Percentiles rank a stretch among this genome's conserved stretches.
These are phyloP conservation scores for Gastrolobium bilobum DNA, from an alignment of 306 rosid species.

Conservation along the genomic window DNA sequence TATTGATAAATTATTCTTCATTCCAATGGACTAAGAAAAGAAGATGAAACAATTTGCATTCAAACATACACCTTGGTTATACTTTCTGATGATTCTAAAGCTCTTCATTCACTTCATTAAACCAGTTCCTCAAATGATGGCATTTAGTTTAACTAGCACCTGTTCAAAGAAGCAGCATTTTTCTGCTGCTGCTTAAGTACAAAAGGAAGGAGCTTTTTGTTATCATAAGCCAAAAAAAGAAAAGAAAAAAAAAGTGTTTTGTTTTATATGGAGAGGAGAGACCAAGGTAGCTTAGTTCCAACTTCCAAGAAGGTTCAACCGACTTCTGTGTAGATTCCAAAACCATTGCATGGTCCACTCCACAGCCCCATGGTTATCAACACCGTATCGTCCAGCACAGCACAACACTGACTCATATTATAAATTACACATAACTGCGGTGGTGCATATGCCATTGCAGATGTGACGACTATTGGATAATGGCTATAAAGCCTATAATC, in stretches of 20 bases:
- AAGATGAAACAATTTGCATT: conserved; percentile 1
- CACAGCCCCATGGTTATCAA: conserved; percentile 19
- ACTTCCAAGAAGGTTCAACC: conserved; percentile 35
- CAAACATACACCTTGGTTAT: not conserved
- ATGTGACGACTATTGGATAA: conserved; percentile 26
- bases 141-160: not conserved
- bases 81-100: not conserved
- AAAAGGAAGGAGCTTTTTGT: not conserved
- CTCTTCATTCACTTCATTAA: conserved; percentile 1
- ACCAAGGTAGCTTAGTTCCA: conserved; percentile 27
- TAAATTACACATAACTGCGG: conserved; percentile 2
- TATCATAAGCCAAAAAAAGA: not conserved
- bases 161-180: not conserved
- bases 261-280: not conserved
- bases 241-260: no score
- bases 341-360: conserved; percentile 8
- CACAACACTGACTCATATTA: conserved; percentile 20
- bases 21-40: conserved; percentile 5
- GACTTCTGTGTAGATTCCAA: not conserved
- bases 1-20: not conserved
- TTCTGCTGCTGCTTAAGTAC: conserved; percentile 22
- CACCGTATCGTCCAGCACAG: not conserved
- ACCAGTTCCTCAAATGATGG: conserved; percentile 5
- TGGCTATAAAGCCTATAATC: not conserved
- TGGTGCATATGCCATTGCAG: not conserved